phyloP scores from a whole-genome alignment of 2,329 filamentous ascomycete genomes.

The Aspergillus sp. region DNA sequence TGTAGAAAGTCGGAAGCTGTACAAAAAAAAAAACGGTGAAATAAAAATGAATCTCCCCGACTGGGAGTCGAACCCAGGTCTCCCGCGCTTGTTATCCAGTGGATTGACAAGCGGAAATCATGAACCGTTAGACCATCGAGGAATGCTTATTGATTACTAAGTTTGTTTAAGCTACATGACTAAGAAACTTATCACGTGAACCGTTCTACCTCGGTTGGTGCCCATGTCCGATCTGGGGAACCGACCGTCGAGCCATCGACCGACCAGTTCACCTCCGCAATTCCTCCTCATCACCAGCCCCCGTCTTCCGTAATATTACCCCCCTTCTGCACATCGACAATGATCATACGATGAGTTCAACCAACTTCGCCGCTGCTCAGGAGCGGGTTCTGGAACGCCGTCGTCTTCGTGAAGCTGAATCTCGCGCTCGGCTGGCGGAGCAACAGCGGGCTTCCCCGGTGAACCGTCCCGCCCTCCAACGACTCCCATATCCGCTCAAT shows the following conservation, averaged over 20 bases:
- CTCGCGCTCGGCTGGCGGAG: constrained; percentile 52
- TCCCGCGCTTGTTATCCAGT: background rate
- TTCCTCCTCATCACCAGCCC: constrained; percentile 1
- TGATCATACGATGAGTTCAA: constrained; percentile 51
- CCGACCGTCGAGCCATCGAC: constrained; percentile 8
- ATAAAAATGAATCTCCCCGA: background rate
- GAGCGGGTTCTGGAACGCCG: constrained; percentile 80
- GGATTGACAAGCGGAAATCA: too few relatives aligned
- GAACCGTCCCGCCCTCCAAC: constrained; percentile 54
- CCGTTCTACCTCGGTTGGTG: constrained; percentile 15
- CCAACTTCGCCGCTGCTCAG: constrained; percentile 85
- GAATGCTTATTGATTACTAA: too few relatives aligned
- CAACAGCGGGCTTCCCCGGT: constrained; percentile 47
- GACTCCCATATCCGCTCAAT: constrained; percentile 63
- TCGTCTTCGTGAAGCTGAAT: constrained; percentile 67
- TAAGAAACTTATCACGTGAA: constrained; percentile 10
- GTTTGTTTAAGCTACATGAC: too few relatives aligned
- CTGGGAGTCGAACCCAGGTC: background rate
- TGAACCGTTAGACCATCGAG: too few relatives aligned
- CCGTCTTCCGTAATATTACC: background rate
- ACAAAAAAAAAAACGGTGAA: background rate
- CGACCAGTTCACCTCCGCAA: background rate
- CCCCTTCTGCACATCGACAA: constrained; percentile 17
- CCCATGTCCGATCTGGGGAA: constrained; percentile 16
- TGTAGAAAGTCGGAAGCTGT: too few relatives aligned